These are phyloP conservation scores for Pythium rishiriense DNA, from an alignment of 352 stramenopile genomes.

Conservation along the genomic window DNA sequence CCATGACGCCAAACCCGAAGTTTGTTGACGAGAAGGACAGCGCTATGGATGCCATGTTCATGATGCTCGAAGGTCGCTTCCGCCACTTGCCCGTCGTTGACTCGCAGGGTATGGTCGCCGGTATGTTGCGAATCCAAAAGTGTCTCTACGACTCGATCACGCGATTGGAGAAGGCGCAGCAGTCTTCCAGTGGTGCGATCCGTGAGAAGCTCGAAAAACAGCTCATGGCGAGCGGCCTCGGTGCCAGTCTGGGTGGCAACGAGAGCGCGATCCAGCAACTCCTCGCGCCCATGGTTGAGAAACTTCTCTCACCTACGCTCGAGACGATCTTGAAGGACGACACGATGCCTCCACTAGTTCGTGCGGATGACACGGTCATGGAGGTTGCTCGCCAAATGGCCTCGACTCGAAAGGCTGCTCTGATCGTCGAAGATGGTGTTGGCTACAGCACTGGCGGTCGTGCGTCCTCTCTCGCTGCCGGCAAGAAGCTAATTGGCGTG, in stretches of 20 bases:
- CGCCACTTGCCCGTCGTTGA: constrained; percentile 96
- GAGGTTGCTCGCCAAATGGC: constrained; percentile 88
- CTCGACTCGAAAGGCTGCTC: constrained; percentile 71
- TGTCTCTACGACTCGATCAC: constrained; percentile 98
- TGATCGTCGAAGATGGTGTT: constrained; percentile 69
- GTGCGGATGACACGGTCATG: constrained; percentile 77
- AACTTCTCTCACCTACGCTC: constrained; percentile 81
- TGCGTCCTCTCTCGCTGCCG: constrained; percentile 37
- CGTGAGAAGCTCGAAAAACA: constrained; percentile 80
- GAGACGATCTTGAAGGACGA: constrained; percentile 82
- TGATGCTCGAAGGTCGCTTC: constrained; percentile 93
- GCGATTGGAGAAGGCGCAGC: constrained; percentile 92
- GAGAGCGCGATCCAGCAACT: constrained; percentile 71
- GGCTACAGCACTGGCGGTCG: constrained; percentile 8
- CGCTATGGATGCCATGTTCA: constrained; percentile 91
- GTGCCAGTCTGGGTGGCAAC: constrained; percentile 51
- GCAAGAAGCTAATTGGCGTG: constrained; percentile 92
- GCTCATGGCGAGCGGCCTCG: constrained; percentile 54
- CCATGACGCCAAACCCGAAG: constrained; percentile 87
- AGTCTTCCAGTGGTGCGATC: constrained; percentile 69
- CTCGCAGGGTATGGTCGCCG: constrained; percentile 88
- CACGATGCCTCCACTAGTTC: constrained; percentile 75
- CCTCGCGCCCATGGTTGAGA: constrained; percentile 83
- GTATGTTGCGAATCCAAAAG: constrained; percentile 98
- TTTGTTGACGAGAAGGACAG: constrained; percentile 89